Evolutionary conservation across 2,329 filamentous ascomycete genomes (phyloP).

Genomic region (Apiospora koreana): DNA sequence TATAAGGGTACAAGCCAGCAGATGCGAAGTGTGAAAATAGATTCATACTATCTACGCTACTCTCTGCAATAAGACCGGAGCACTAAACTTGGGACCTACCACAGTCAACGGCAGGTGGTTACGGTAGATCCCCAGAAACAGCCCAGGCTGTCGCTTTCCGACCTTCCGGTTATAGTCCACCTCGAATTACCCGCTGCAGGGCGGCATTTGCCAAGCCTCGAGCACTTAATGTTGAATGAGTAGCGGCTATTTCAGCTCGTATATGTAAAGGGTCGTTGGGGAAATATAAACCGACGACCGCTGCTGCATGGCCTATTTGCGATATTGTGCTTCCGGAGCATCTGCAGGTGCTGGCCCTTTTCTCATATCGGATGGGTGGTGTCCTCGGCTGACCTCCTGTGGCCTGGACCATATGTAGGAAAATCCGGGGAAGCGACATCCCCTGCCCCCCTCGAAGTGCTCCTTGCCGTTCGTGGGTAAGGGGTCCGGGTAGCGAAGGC

Average conservation of each 20-base stretch:
- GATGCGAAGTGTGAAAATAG: not conserved
- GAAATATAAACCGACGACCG: not conserved
- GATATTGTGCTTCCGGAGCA: not conserved
- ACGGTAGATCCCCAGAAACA: not conserved
- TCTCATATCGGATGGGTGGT: not conserved
- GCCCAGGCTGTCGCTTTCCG: not conserved
- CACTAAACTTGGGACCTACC: not conserved
- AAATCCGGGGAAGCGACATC: not conserved
- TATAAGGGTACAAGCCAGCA: not conserved
- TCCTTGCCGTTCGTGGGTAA: not conserved
- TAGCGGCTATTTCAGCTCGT: not conserved
- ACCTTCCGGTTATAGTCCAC: not conserved
- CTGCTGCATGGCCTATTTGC: not conserved
- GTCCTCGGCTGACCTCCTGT: not conserved
- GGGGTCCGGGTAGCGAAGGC: not conserved
- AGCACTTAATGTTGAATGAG: not conserved
- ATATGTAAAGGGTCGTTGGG: not conserved
- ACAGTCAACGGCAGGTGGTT: not conserved
- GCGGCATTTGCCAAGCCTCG: not conserved
- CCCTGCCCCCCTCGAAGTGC: not conserved
- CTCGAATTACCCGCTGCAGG: conserved; percentile 1
- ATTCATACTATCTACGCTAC: not conserved
- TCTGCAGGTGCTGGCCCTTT: not conserved
- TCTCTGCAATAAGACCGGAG: not conserved
- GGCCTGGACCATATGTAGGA: no score